Evolutionary conservation across 257 asterid species (phyloP).

Genomic region (Craterostigma plantagineum): DNA sequence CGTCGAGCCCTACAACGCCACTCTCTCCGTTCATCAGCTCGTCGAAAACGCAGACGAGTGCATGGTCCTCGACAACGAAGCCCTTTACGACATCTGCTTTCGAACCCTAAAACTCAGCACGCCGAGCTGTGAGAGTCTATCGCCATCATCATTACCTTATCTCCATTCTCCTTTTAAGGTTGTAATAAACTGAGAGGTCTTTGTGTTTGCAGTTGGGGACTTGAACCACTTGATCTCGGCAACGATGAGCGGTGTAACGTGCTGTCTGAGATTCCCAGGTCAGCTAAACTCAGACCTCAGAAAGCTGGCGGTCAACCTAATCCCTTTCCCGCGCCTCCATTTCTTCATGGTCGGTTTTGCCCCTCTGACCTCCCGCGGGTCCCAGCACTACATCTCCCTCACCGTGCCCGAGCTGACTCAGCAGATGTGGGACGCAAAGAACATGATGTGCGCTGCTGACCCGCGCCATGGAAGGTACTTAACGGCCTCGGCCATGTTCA

Average conservation of each 20-base stretch:
- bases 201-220: conserved; percentile 64
- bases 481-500: conserved; percentile 78
- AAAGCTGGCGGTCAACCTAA: conserved; percentile 68
- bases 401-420: conserved; percentile 80
- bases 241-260: conserved; percentile 84
- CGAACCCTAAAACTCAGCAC: conserved; percentile 89
- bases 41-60: conserved; percentile 91
- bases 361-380: conserved; percentile 79
- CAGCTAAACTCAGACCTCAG: conserved; percentile 75
- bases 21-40: conserved; percentile 80
- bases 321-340: conserved; percentile 86
- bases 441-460: conserved; percentile 94
- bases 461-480: conserved; percentile 83
- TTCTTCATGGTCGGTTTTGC: conserved; percentile 93
- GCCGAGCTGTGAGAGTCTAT: conserved; percentile 59
- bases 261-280: conserved; percentile 75
- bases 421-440: conserved; percentile 86
- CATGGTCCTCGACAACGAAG: conserved; percentile 92
- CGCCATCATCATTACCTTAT: not conserved
- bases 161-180: not conserved
- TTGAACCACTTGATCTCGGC: conserved; percentile 80
- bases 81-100: conserved; percentile 79
- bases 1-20: conserved; percentile 79
- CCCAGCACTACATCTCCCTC: conserved; percentile 75
- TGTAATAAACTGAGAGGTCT: too few relatives aligned